Conservation (phyloP, 2,329 filamentous ascomycete genomes). For the Diaporthe eres region DNA sequence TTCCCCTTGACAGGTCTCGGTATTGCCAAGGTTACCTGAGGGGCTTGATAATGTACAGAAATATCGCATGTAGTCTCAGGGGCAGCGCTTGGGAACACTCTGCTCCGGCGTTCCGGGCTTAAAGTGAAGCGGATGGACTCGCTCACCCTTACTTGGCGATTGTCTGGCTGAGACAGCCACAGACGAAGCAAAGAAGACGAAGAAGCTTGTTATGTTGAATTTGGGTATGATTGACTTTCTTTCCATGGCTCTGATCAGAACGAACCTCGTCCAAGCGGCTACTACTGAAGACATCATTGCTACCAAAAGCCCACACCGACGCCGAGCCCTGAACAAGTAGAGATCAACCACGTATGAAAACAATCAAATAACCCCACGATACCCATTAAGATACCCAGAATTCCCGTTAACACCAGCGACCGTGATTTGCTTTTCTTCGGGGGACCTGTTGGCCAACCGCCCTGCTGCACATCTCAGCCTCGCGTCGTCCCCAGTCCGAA, state of each 20-base stretch:
- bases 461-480: background rate
- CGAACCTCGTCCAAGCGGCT: constrained; percentile 1
- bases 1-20: background rate
- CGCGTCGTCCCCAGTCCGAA: background rate
- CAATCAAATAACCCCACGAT: constrained; percentile 25
- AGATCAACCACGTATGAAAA: constrained; percentile 13
- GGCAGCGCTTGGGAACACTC: no score
- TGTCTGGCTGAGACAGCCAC: background rate
- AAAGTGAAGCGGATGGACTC: no score
- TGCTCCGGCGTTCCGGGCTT: background rate
- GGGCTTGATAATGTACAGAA: background rate
- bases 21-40: no score
- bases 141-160: background rate
- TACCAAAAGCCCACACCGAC: constrained; percentile 30
- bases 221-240: constrained; percentile 27
- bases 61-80: background rate
- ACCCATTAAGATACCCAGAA: constrained; percentile 11
- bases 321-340: constrained; percentile 29
- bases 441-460: constrained; percentile 1
- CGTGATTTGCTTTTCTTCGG: constrained; percentile 29
- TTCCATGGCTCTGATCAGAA: constrained; percentile 15
- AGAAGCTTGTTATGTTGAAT: background rate
- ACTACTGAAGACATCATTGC: constrained; percentile 30
- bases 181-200: background rate
- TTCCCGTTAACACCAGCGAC: constrained; percentile 28